Evolutionary conservation across 352 stramenopile genomes (phyloP).

Genomic region (Phytophthora multivora): DNA sequence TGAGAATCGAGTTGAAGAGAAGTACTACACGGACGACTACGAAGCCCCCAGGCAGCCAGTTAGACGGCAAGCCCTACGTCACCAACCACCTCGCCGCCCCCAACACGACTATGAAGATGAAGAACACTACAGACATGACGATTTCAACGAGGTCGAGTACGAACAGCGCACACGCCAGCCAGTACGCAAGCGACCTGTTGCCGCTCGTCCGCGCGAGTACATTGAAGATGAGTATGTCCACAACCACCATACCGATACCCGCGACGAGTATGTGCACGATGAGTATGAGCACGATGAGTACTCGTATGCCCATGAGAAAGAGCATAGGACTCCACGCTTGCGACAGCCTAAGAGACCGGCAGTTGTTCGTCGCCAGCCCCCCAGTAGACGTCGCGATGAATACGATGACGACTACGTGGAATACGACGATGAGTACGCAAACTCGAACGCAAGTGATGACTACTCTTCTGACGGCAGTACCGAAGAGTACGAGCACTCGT

Average conservation of each 20-base stretch:
- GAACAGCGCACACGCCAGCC: constrained; percentile 9
- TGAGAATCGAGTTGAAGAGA: neutral
- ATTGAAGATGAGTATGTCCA: constrained; percentile 24
- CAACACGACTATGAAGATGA: constrained; percentile 20
- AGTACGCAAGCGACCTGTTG: constrained; percentile 11
- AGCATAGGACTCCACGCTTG: constrained; percentile 11
- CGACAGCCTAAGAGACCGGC: constrained; percentile 10
- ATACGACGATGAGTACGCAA: constrained; percentile 13
- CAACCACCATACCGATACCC: constrained; percentile 10
- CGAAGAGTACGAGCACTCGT: constrained; percentile 12
- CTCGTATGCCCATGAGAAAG: constrained; percentile 7
- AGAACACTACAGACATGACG: constrained; percentile 21
- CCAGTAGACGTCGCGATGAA: constrained; percentile 3
- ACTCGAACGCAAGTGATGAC: neutral
- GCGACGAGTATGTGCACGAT: neutral
- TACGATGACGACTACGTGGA: constrained; percentile 13
- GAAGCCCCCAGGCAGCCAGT: constrained; percentile 4
- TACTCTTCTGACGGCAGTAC: constrained; percentile 11
- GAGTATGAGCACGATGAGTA: constrained; percentile 10
- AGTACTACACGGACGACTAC: constrained; percentile 12
- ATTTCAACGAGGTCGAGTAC: constrained; percentile 9
- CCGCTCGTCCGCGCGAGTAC: constrained; percentile 15
- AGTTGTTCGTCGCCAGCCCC: constrained; percentile 18
- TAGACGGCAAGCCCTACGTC: constrained; percentile 20
- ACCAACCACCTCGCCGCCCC: constrained; percentile 4